Percentiles rank a stretch among this genome's conserved stretches.
Conservation (phyloP, 148 eudicot genomes). For the Arctostaphylos glauca region DNA sequence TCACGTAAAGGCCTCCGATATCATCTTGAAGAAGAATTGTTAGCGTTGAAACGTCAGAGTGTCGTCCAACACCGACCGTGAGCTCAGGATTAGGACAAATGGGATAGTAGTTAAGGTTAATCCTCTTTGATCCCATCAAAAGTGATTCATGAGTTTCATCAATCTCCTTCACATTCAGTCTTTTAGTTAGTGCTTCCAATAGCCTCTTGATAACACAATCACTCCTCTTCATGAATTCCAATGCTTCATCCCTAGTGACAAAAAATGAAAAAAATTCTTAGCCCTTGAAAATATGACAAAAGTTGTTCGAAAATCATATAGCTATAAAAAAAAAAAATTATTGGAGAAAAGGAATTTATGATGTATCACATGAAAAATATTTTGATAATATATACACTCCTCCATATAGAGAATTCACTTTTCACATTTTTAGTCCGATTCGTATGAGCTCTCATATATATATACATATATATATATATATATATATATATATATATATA, state of each 20-base stretch:
- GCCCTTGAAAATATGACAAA: too few relatives aligned
- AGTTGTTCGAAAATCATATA: too few relatives aligned
- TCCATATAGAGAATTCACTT: too few relatives aligned
- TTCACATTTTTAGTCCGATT: too few relatives aligned
- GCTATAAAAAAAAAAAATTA: too few relatives aligned
- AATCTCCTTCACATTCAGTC: slow-evolving; percentile 22
- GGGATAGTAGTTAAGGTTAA: slow-evolving; percentile 36
- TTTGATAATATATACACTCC: too few relatives aligned
- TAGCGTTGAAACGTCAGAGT: slow-evolving; percentile 29
- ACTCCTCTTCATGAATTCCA: slow-evolving; percentile 27
- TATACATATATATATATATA: too few relatives aligned
- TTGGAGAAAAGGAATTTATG: too few relatives aligned
- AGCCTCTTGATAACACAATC: slow-evolving; percentile 20
- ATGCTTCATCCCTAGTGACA: slow-evolving; percentile 24
- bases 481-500: too few relatives aligned
- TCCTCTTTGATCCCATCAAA: slow-evolving; percentile 16
- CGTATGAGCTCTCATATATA: too few relatives aligned
- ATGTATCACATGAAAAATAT: too few relatives aligned
- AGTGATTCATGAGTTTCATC: slow-evolving; percentile 9
- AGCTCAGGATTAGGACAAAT: slow-evolving; percentile 38
- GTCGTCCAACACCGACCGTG: slow-evolving; percentile 24
- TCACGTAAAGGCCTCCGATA: not conserved
- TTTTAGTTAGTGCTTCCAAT: slow-evolving; percentile 22
- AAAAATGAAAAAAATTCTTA: too few relatives aligned
- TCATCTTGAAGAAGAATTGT: slow-evolving; percentile 34